Percentiles rank a stretch among this genome's conserved stretches.
These are phyloP conservation scores for Silene uniflora DNA, from an alignment of 148 eudicot species.

Conservation along the genomic window DNA sequence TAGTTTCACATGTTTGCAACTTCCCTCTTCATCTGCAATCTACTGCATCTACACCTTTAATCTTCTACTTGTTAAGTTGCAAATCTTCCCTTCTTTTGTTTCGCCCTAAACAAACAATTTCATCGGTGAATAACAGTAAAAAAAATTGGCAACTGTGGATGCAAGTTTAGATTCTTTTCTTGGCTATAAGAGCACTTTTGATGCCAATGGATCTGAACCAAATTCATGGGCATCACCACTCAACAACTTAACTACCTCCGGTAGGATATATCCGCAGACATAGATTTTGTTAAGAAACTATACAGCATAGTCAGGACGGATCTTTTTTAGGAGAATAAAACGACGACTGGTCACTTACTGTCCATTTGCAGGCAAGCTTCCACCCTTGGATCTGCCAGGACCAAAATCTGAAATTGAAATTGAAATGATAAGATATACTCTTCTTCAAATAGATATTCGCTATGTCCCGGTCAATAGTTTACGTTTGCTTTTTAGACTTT, in stretches of 20 bases:
- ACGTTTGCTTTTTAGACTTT: neutral
- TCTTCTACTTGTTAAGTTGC: conserved; percentile 50
- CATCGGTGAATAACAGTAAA: neutral
- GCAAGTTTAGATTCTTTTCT: neutral
- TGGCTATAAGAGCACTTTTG: neutral
- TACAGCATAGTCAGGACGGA: conserved; percentile 28
- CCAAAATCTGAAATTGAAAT: conserved; percentile 32
- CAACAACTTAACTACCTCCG: no score
- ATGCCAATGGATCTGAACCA: neutral
- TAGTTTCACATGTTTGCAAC: conserved; percentile 10
- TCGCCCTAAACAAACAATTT: conserved; percentile 46
- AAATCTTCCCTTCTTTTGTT: conserved; percentile 71
- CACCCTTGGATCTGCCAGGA: conserved; percentile 44
- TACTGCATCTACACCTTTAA: conserved; percentile 30
- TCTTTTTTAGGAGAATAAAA: neutral
- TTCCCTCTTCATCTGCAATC: conserved; percentile 42
- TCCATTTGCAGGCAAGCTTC: conserved; percentile 56
- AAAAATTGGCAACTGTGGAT: neutral
- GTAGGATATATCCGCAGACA: no score
- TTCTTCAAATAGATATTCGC: neutral
- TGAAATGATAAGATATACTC: conserved; percentile 14
- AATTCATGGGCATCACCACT: neutral
- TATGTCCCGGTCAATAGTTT: neutral
- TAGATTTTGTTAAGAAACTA: neutral
- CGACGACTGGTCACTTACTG: conserved; percentile 70